A percentile compares a stretch with the other conserved stretches of the same genome.
Conservation (phyloP, 2,329 filamentous ascomycete genomes). For the Colletotrichum neosansevieriae region DNA sequence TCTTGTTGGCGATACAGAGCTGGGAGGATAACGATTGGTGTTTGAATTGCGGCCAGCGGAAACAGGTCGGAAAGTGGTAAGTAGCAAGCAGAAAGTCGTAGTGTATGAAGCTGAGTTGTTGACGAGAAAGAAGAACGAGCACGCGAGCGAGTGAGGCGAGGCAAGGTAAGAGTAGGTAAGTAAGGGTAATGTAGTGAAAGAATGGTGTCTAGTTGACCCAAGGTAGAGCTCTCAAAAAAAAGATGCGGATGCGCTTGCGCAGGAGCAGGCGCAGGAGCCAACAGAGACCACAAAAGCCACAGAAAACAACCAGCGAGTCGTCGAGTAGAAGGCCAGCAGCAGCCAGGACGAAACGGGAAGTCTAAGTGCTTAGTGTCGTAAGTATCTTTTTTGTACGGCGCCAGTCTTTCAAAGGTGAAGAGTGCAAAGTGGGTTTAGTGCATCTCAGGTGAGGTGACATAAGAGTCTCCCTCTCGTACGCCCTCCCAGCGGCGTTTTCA, state of each 20-base stretch:
- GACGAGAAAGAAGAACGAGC: constrained; percentile 19
- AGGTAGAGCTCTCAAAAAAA: neutral
- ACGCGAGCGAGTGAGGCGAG: neutral
- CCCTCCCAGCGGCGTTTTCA: no score
- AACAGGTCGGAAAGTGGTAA: no score
- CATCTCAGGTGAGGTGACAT: constrained; percentile 24
- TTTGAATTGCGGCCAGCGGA: no score
- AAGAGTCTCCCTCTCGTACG: neutral
- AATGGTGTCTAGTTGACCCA: neutral
- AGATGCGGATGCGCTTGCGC: constrained; percentile 25
- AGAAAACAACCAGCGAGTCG: constrained; percentile 30
- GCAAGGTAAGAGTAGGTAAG: neutral
- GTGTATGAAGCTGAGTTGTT: neutral
- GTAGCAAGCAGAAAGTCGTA: no score
- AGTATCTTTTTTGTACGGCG: constrained; percentile 25
- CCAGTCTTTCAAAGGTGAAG: constrained; percentile 21
- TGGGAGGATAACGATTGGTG: constrained; percentile 10
- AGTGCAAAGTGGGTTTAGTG: constrained; percentile 24
- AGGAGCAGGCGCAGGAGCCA: constrained; percentile 27
- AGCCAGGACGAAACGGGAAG: constrained; percentile 37
- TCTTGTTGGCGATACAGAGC: constrained; percentile 6
- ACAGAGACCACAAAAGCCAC: constrained; percentile 32
- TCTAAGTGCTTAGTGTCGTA: constrained; percentile 30
- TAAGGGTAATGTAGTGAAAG: neutral
- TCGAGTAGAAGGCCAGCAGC: constrained; percentile 27